A percentile compares a stretch with the other conserved stretches of the same genome.
phyloP scores from a whole-genome alignment of 2,329 filamentous ascomycete species.

The Annulohypoxylon truncatum region DNA sequence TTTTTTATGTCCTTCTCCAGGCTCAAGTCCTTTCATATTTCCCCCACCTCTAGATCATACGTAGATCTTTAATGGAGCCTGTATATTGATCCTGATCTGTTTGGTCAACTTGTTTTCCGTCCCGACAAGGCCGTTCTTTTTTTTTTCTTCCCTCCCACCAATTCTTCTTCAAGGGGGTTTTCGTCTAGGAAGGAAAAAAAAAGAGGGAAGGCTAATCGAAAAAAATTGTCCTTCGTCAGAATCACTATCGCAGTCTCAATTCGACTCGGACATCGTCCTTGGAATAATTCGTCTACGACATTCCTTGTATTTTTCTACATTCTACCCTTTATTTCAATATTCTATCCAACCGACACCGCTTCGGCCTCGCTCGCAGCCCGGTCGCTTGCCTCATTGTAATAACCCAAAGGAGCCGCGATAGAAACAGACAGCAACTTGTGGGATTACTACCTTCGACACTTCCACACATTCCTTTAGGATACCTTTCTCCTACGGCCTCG shows the following conservation, averaged over 20 bases:
- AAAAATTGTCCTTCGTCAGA: constrained; percentile 29
- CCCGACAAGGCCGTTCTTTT: constrained; percentile 35
- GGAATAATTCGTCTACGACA: constrained; percentile 31
- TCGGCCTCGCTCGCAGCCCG: constrained; percentile 34
- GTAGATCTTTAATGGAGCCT: constrained; percentile 53
- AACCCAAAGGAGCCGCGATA: constrained; percentile 35
- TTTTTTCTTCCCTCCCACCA: constrained; percentile 41
- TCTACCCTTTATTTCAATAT: constrained; percentile 27
- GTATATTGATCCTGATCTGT: constrained; percentile 52
- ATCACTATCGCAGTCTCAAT: constrained; percentile 35
- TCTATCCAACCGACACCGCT: constrained; percentile 31
- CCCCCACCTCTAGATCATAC: constrained; percentile 41
- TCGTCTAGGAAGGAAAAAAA: constrained; percentile 33
- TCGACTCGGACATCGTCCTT: constrained; percentile 35
- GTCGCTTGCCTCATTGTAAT: constrained; percentile 48
- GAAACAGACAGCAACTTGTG: constrained; percentile 40
- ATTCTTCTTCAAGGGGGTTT: constrained; percentile 38
- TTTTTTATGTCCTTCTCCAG: constrained; percentile 50
- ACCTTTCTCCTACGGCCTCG: constrained; percentile 41
- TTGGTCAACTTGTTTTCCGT: constrained; percentile 48
- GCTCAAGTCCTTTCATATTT: constrained; percentile 43
- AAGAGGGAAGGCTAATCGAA: constrained; percentile 32
- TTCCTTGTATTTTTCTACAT: constrained; percentile 39
- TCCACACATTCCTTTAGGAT: constrained; percentile 39
- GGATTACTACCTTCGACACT: constrained; percentile 46